Conservation (phyloP, 2,329 filamentous ascomycete species). For the Pseudogymnoascus sp. region DNA sequence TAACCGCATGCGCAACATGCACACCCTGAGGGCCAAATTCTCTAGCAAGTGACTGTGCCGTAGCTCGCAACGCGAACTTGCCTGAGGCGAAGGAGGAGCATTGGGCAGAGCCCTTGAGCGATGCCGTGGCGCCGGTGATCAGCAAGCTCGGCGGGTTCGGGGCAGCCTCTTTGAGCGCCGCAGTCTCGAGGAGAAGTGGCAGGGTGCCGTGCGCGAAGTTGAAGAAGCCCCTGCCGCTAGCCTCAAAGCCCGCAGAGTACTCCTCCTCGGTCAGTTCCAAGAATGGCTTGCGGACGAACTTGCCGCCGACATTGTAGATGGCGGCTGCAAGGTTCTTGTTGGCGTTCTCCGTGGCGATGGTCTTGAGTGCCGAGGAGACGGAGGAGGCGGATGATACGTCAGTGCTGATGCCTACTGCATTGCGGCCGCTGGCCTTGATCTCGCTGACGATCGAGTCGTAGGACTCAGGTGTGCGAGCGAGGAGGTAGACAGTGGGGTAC, state of each 20-base stretch:
- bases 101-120: conserved; percentile 60
- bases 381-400: conserved; percentile 48
- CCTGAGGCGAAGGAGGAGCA: conserved; percentile 67
- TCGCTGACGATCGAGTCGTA: conserved; percentile 60
- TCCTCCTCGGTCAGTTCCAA: conserved; percentile 46
- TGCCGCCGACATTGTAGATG: conserved; percentile 57
- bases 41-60: conserved; percentile 66
- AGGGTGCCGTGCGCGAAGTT: conserved; percentile 65
- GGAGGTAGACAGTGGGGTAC: conserved; percentile 62
- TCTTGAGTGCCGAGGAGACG: conserved; percentile 52
- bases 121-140: conserved; percentile 81
- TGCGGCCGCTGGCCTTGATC: conserved; percentile 59
- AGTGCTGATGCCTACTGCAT: conserved; percentile 61
- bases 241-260: conserved; percentile 37
- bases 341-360: conserved; percentile 51
- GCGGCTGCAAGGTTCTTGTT: conserved; percentile 52
- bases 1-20: conserved; percentile 73
- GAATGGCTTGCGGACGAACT: conserved; percentile 47
- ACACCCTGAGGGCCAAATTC: conserved; percentile 81
- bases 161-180: conserved; percentile 33
- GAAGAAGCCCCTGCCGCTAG: conserved; percentile 57
- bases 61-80: conserved; percentile 70
- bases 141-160: conserved; percentile 69
- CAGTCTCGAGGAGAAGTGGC: conserved; percentile 60
- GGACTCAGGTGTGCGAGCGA: conserved; percentile 60